Base-by-base conservation (phyloP, 805 yeast species). In the Candida incommunis region DNA sequence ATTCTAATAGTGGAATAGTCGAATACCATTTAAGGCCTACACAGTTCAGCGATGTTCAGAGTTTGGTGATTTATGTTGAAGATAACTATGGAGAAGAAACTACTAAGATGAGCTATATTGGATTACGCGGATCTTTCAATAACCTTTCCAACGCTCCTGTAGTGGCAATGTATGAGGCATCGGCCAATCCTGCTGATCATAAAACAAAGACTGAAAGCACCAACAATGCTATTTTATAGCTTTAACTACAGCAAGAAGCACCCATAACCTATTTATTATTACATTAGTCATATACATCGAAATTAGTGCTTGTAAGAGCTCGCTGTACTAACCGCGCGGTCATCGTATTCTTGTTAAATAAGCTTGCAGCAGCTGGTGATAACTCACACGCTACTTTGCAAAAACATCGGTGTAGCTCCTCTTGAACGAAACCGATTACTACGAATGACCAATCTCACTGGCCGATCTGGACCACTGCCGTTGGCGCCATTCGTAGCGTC, bases 111-210 rank as follows among this genome's bases (percentile, higher is more conserved):
- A 78, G 78, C 52, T 81, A 78, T 52, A 62, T 88, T 40, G 96
- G 94, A 46, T 60, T 90, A 22, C 67, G 96, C 41, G 97, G 97
- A 24, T 64, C 60, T 45, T 64, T 57, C 54, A 43, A 57, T 22
- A 48, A 54, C 40, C 58, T 82, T 43, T 59, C 66, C 25, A 72
- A 71, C 49, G 84, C 82, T 37, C 95, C 95, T 0, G 75, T 85
- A 16, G 70, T 82, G 15, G 70, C 95, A 0, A 57, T 83, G 20
- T 90, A 88, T 60, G 97, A 90, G 62, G 75, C 87, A 45, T 94
- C 95, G 0, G 92, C 96, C 2, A 88, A 88, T 59, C 96, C 96
- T 0, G 76, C 80, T 1, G 96, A 88, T 58, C 96, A 90, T 60
- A 76, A 71, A 51, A 69, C 62, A 42, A 24, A 11, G 24, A 11